phyloP scores from a whole-genome alignment of 768 basidiomycete genomes.

The Pleurotus salmoneostramineus region DNA sequence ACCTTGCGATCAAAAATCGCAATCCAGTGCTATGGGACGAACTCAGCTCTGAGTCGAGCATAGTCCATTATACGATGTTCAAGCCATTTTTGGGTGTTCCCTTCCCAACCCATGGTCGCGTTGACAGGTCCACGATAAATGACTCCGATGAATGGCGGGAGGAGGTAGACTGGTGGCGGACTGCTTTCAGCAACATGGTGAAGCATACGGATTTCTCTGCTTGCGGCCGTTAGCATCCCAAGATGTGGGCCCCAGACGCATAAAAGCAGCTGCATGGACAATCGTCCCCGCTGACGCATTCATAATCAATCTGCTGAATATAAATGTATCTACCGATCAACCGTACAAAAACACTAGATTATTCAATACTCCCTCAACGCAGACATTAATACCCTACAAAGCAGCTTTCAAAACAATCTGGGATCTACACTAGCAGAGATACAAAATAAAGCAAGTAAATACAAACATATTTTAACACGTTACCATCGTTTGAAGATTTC shows the following conservation, averaged over 20 bases:
- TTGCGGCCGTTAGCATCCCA: no score
- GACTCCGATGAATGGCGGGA: conserved; percentile 16
- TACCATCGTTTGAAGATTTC: background rate
- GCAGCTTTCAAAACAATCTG: no score
- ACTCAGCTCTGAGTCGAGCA: conserved; percentile 24
- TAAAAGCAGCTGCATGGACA: no score
- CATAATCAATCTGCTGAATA: no score
- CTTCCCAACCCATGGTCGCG: conserved; percentile 9
- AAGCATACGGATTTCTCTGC: no score
- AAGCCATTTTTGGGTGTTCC: conserved; percentile 64
- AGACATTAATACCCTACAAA: no score
- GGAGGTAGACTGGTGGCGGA: conserved; percentile 24
- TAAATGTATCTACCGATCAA: no score
- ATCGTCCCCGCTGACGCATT: no score
- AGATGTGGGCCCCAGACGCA: no score
- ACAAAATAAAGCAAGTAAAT: background rate
- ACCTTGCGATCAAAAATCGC: conserved; percentile 32
- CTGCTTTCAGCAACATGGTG: conserved; percentile 21
- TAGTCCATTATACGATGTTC: conserved; percentile 46
- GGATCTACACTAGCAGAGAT: background rate
- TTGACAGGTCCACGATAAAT: conserved; percentile 11
- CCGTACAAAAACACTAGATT: no score
- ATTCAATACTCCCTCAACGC: no score
- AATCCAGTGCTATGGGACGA: conserved; percentile 28
- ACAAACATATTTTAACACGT: background rate